These are phyloP conservation scores for Avena atlantica DNA, from an alignment of 176 grass and related monocot species.

Conservation along the genomic window DNA sequence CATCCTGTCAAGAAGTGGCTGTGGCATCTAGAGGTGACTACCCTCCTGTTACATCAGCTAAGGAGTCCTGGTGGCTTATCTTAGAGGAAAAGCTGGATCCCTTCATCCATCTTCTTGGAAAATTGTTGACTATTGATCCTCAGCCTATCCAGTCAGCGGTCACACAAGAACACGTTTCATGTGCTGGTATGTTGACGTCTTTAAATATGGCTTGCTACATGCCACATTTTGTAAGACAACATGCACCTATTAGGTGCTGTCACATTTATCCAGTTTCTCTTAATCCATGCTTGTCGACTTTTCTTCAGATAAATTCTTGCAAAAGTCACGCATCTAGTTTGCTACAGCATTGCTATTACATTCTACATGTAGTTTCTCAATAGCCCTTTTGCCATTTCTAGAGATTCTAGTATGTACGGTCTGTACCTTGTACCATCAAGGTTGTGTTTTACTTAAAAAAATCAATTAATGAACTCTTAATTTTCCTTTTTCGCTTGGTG, in stretches of 20 bases:
- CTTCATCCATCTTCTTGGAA: conserved; percentile 55
- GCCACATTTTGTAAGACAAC: conserved; percentile 23
- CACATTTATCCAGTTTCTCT: conserved; percentile 6
- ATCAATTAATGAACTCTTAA: conserved; percentile 9
- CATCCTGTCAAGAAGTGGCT: conserved; percentile 75
- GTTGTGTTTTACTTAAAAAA: neutral
- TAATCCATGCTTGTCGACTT: conserved; percentile 12
- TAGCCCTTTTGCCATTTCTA: conserved; percentile 16
- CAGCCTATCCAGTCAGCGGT: conserved; percentile 33
- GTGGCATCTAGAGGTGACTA: conserved; percentile 49
- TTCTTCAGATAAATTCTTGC: conserved; percentile 17
- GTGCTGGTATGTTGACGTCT: conserved; percentile 57
- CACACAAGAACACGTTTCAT: conserved; percentile 57
- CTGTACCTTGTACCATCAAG: conserved; percentile 28
- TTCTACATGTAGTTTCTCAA: conserved; percentile 26
- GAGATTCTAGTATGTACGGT: neutral
- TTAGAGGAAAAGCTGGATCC: conserved; percentile 54
- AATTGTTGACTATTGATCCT: conserved; percentile 43
- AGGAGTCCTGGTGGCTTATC: conserved; percentile 71
- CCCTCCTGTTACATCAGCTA: conserved; percentile 54
- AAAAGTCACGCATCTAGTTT: conserved; percentile 18
- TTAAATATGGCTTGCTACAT: conserved; percentile 24
- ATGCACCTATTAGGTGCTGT: conserved; percentile 2
- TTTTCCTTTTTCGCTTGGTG: conserved; percentile 18
- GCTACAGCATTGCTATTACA: neutral